A percentile compares a stretch with the other conserved stretches of the same genome.
phyloP scores from a whole-genome alignment of 2,329 filamentous ascomycete genomes.

The Orbilia quercus region DNA sequence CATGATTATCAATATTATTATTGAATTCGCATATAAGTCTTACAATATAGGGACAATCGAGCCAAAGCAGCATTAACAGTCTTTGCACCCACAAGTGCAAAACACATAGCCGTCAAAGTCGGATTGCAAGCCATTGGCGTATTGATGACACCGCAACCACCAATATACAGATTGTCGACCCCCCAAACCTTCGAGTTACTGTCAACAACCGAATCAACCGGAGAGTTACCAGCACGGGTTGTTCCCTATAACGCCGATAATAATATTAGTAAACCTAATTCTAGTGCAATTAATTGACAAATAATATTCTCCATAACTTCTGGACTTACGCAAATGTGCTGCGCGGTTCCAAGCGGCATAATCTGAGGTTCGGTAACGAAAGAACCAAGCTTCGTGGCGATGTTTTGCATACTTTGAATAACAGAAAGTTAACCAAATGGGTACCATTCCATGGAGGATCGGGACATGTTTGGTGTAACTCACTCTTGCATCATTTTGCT shows the following conservation, averaged over 20 bases:
- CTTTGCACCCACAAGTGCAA: slow-evolving; percentile 58
- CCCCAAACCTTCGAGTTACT: slow-evolving; percentile 58
- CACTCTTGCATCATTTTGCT: slow-evolving; percentile 60
- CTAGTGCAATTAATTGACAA: not conserved
- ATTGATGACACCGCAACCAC: slow-evolving; percentile 60
- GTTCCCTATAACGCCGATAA: slow-evolving; percentile 25
- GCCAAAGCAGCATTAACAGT: slow-evolving; percentile 23
- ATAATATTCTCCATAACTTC: not conserved
- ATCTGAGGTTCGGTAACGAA: slow-evolving; percentile 58
- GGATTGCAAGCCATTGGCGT: slow-evolving; percentile 59
- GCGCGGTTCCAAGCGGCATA: slow-evolving; percentile 56
- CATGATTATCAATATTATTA: no score
- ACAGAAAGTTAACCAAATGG: not conserved
- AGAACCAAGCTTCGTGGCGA: slow-evolving; percentile 56
- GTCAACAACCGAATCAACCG: slow-evolving; percentile 56
- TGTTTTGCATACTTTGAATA: slow-evolving; percentile 56
- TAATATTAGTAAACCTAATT: not conserved
- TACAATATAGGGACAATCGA: no score
- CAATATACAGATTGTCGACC: slow-evolving; percentile 58
- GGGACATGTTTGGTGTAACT: slow-evolving; percentile 6
- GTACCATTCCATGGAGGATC: not conserved
- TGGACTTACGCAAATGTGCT: slow-evolving; percentile 56
- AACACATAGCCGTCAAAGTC: slow-evolving; percentile 59
- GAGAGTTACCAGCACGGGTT: slow-evolving; percentile 54
- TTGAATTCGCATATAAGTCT: no score